phyloP scores from a whole-genome alignment of 2,329 filamentous ascomycete genomes.

The Alternaria angustiovoidea region DNA sequence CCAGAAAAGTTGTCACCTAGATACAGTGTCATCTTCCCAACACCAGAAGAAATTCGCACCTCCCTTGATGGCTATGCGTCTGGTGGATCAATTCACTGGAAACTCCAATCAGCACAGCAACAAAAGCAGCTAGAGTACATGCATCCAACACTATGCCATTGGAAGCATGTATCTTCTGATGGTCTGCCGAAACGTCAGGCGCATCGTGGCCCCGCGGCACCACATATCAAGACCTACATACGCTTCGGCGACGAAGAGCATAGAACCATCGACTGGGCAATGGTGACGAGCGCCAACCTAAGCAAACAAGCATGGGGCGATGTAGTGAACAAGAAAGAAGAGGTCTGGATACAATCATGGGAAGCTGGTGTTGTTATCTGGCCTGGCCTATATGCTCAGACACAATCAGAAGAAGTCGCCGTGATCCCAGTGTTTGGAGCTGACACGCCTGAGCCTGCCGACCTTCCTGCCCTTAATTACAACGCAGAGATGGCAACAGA shows the following conservation, averaged over 20 bases:
- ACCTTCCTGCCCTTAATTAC: constrained; percentile 23
- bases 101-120: constrained; percentile 74
- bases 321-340: constrained; percentile 61
- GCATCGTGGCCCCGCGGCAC: constrained; percentile 68
- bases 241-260: constrained; percentile 61
- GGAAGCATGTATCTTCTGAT: constrained; percentile 59
- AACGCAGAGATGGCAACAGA: constrained; percentile 7
- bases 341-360: constrained; percentile 78
- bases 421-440: constrained; percentile 76
- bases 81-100: constrained; percentile 83
- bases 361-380: constrained; percentile 86
- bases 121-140: constrained; percentile 77
- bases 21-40: constrained; percentile 82
- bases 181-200: constrained; percentile 25
- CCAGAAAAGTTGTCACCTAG: constrained; percentile 55
- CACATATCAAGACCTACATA: constrained; percentile 90
- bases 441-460: constrained; percentile 60
- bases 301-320: constrained; percentile 91
- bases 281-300: constrained; percentile 89
- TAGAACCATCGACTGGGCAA: constrained; percentile 77
- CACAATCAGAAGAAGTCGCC: constrained; percentile 23
- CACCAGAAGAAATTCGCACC: constrained; percentile 76
- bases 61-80: constrained; percentile 81
- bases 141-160: constrained; percentile 74
- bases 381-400: constrained; percentile 65